Percentiles rank a stretch among this genome's conserved stretches.
Evolutionary conservation across 2,329 filamentous ascomycete species (phyloP).

Genomic region (Botrytis aclada): DNA sequence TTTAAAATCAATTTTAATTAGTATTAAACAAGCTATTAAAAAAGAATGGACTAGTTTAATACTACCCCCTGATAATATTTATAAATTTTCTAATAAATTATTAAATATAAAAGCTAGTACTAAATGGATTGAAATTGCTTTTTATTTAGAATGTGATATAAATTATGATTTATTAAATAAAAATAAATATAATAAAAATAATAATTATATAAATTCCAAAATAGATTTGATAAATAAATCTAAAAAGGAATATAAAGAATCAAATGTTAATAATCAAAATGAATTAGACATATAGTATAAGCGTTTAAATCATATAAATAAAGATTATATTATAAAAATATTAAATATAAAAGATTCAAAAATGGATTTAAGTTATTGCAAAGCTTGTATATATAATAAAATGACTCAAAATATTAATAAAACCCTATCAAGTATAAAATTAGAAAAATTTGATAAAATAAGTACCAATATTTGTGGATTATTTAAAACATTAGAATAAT

Average conservation of each 20-base stretch:
- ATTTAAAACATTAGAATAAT: background rate
- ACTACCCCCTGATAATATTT: too few relatives aligned
- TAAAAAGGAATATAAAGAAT: background rate
- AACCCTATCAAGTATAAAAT: background rate
- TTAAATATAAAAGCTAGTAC: too few relatives aligned
- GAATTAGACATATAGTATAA: background rate
- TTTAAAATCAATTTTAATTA: too few relatives aligned
- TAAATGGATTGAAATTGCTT: too few relatives aligned
- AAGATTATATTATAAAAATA: background rate
- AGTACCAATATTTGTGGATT: background rate
- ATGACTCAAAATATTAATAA: too few relatives aligned
- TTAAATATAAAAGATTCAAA: background rate
- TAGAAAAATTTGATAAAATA: background rate
- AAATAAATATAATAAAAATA: too few relatives aligned
- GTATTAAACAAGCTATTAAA: too few relatives aligned
- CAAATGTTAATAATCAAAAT: background rate
- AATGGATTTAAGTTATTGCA: background rate
- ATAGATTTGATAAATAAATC: background rate
- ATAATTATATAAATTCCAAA: background rate
- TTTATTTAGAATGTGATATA: too few relatives aligned
- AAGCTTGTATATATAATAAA: background rate
- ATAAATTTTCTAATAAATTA: too few relatives aligned
- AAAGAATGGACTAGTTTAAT: too few relatives aligned
- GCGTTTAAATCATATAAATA: background rate
- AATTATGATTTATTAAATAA: too few relatives aligned